Percentiles rank a stretch among this genome's conserved stretches.
These are phyloP conservation scores for Pseudotsuga menziesii DNA, from an alignment of 75 land plant genomes.

Conservation along the genomic window DNA sequence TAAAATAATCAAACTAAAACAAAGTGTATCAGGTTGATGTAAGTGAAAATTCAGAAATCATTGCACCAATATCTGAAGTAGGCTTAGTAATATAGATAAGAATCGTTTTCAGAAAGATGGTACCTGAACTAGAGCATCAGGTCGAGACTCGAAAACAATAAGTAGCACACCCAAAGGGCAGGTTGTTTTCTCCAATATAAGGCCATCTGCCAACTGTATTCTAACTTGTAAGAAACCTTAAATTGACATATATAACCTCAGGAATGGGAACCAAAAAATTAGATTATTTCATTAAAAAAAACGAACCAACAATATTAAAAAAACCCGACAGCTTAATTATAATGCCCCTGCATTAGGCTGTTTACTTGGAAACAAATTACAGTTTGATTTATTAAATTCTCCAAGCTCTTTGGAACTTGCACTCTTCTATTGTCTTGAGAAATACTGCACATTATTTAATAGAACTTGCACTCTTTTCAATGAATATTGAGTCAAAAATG, in stretches of 20 bases:
- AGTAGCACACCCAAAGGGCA: constrained; percentile 91
- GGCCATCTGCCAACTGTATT: constrained; percentile 79
- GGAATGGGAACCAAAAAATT: not conserved
- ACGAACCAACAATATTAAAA: not conserved
- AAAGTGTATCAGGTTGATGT: not conserved
- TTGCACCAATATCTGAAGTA: not conserved
- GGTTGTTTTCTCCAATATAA: constrained; percentile 81
- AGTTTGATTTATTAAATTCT: too few relatives aligned
- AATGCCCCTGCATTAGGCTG: not conserved
- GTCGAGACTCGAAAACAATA: constrained; percentile 93
- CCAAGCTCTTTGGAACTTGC: too few relatives aligned
- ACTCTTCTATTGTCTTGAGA: too few relatives aligned
- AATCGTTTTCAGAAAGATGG: not conserved
- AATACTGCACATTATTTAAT: too few relatives aligned
- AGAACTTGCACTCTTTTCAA: not conserved
- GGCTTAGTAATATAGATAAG: not conserved
- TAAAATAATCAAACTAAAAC: not conserved
- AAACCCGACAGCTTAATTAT: not conserved
- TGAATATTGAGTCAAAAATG: not conserved
- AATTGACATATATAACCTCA: not conserved
- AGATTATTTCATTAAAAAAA: not conserved
- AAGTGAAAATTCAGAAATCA: not conserved
- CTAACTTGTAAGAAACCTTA: not conserved
- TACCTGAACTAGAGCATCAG: constrained; percentile 99
- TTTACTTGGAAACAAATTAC: too few relatives aligned